Evolutionary conservation across 2,329 filamentous ascomycete species (phyloP).

Genomic region (Penicillium sp.): DNA sequence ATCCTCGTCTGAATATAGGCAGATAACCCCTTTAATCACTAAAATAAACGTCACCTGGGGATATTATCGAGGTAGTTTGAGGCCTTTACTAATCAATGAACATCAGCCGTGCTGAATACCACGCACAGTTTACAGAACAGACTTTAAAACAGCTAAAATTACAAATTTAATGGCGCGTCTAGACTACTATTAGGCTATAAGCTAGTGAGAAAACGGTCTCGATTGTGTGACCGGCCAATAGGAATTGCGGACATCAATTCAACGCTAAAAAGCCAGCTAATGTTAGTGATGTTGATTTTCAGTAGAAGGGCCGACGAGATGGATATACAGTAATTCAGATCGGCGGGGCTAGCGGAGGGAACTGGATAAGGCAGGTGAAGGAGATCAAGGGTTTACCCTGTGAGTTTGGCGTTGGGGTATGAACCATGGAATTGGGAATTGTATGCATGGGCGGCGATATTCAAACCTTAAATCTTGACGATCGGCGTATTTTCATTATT

Average conservation of each 20-base stretch:
- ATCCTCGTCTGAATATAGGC: no score
- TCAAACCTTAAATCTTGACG: no score
- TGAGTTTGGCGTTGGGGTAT: background rate
- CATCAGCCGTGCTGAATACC: background rate
- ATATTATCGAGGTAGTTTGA: background rate
- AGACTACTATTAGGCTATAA: background rate
- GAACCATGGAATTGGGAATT: constrained; percentile 4
- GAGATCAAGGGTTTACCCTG: background rate
- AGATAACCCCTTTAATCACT: background rate
- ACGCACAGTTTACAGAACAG: background rate
- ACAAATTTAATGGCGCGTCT: background rate
- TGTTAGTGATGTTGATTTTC: background rate
- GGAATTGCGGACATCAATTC: background rate
- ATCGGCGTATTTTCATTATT: background rate
- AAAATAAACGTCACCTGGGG: no score
- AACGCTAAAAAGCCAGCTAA: background rate
- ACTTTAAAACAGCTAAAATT: background rate
- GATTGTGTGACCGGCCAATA: background rate
- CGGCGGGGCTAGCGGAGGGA: background rate
- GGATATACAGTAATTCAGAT: constrained; percentile 4
- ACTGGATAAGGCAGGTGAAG: constrained; percentile 14
- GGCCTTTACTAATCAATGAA: background rate
- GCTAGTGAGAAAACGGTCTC: background rate
- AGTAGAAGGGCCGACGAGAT: background rate
- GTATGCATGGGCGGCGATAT: background rate